phyloP scores from a whole-genome alignment of 2,329 filamentous ascomycete genomes.

The Epichloe glyceriae region DNA sequence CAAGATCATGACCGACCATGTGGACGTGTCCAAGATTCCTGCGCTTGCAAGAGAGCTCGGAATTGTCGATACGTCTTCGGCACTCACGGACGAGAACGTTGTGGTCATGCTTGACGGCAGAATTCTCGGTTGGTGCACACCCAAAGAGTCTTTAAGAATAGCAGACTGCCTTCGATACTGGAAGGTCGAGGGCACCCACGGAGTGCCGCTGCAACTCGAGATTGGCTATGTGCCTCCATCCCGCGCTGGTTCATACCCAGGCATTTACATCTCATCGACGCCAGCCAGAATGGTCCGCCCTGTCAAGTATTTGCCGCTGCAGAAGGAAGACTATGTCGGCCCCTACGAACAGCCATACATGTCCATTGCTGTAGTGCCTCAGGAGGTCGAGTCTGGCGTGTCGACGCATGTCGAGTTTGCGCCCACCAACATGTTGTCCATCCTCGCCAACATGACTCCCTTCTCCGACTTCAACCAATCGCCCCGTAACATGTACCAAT shows the following conservation, averaged over 20 bases:
- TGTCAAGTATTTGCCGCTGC: slow-evolving; percentile 80
- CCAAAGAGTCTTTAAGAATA: slow-evolving; percentile 68
- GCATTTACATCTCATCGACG: slow-evolving; percentile 84
- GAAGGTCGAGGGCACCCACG: slow-evolving; percentile 81
- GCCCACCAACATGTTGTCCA: slow-evolving; percentile 93
- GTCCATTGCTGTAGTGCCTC: slow-evolving; percentile 86
- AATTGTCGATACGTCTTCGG: slow-evolving; percentile 60
- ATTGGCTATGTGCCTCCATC: slow-evolving; percentile 85
- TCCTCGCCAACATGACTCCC: slow-evolving; percentile 95
- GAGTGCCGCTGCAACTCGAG: slow-evolving; percentile 72
- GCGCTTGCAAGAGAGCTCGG: slow-evolving; percentile 67
- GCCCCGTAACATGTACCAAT: slow-evolving; percentile 97
- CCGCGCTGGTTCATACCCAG: slow-evolving; percentile 86
- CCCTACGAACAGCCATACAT: slow-evolving; percentile 96
- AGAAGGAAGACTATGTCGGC: slow-evolving; percentile 77
- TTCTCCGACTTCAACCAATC: slow-evolving; percentile 99
- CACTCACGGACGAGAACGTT: slow-evolving; percentile 70
- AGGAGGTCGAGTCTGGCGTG: slow-evolving; percentile 75
- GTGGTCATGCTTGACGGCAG: slow-evolving; percentile 82
- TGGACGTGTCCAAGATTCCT: slow-evolving; percentile 65
- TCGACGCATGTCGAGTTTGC: slow-evolving; percentile 90
- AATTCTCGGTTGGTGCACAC: slow-evolving; percentile 81
- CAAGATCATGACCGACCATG: slow-evolving; percentile 62
- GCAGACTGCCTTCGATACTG: slow-evolving; percentile 82
- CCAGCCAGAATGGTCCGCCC: slow-evolving; percentile 79